phyloP scores from a whole-genome alignment of 257 asterid species.

The Solanum lycopersicoides region DNA sequence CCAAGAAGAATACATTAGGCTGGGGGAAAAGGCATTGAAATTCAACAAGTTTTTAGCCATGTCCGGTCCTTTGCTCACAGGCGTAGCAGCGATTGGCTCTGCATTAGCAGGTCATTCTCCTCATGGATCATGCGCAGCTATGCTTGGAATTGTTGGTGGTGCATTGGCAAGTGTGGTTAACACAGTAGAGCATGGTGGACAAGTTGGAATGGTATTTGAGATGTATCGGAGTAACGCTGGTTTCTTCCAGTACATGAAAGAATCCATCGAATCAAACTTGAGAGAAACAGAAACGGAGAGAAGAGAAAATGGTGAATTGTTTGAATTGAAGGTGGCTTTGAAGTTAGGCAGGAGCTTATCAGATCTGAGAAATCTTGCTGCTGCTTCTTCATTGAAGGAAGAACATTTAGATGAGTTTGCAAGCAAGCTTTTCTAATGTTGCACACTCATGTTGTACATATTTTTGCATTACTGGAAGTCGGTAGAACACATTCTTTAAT shows the following conservation, averaged over 20 bases:
- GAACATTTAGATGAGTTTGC: constrained; percentile 35
- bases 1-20: constrained; percentile 36
- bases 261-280: constrained; percentile 39
- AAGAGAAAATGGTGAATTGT: constrained; percentile 60
- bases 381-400: constrained; percentile 5
- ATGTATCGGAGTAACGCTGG: constrained; percentile 75
- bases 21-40: constrained; percentile 42
- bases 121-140: constrained; percentile 20
- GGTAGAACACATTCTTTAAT: not conserved
- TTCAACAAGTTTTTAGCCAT: constrained; percentile 40
- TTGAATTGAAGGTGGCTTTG: constrained; percentile 56
- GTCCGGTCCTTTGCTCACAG: constrained; percentile 48
- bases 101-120: constrained; percentile 24
- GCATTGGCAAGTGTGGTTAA: constrained; percentile 58
- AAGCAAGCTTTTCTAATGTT: constrained; percentile 55
- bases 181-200: constrained; percentile 63
- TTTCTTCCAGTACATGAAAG: constrained; percentile 51
- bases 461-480: not conserved
- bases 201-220: constrained; percentile 80
- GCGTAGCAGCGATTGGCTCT: constrained; percentile 50
- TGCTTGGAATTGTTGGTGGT: constrained; percentile 43
- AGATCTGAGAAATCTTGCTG: constrained; percentile 43
- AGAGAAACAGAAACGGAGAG: constrained; percentile 27
- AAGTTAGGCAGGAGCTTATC: constrained; percentile 70
- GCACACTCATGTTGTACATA: not conserved